A percentile compares a stretch with the other conserved stretches of the same genome.
Evolutionary conservation across 176 grass and related monocot genomes (phyloP).

Genomic region (Elaeis guineensis): DNA sequence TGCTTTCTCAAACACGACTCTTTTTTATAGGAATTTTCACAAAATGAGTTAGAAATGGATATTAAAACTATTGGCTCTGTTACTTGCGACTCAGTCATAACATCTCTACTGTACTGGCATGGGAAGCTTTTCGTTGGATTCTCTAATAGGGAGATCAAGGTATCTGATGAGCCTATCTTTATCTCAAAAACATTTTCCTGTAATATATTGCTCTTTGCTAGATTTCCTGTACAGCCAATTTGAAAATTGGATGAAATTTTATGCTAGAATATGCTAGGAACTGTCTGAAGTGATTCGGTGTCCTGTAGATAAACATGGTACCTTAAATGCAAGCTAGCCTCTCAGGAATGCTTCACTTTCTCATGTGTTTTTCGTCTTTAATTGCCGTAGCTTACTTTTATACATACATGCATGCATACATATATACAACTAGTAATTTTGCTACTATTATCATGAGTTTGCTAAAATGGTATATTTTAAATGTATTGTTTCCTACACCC

Average conservation of each 20-base stretch:
- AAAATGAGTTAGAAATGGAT: slow-evolving; percentile 60
- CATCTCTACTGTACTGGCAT: slow-evolving; percentile 59
- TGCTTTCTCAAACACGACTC: not conserved
- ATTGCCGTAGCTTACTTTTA: no score
- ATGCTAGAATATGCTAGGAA: no score
- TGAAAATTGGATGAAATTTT: not conserved
- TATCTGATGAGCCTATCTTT: slow-evolving; percentile 16
- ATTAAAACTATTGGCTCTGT: slow-evolving; percentile 59
- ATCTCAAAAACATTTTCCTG: not conserved
- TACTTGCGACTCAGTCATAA: slow-evolving; percentile 63
- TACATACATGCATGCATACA: no score
- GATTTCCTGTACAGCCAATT: not conserved
- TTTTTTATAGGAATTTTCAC: slow-evolving; percentile 41
- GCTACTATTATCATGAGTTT: no score
- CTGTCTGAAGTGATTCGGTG: no score
- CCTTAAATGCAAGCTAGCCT: no score
- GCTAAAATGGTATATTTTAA: no score
- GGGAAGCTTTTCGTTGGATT: slow-evolving; percentile 66
- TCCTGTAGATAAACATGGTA: no score
- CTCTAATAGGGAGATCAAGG: slow-evolving; percentile 82
- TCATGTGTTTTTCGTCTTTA: no score
- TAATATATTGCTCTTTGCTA: not conserved
- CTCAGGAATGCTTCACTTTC: no score
- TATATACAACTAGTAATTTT: no score
- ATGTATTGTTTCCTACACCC: no score